Conservation (phyloP, 164 flowering plant species). For the Saururus chinensis region DNA sequence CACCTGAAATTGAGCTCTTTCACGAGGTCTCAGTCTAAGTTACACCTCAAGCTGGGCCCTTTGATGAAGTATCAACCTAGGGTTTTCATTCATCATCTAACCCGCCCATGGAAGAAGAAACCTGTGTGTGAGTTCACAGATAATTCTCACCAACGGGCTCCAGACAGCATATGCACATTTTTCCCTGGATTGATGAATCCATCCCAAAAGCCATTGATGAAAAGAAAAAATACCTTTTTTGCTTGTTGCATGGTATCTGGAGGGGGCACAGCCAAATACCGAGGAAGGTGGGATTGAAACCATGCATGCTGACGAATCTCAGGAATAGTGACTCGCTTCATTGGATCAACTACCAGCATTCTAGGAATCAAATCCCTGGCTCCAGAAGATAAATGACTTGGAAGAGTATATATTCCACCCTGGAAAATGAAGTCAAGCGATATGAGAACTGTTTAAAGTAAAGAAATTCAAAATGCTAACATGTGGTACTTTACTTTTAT, state of each 20-base stretch:
- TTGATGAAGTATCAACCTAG: no score
- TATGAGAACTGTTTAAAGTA: not conserved
- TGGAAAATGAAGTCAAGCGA: constrained; percentile 4
- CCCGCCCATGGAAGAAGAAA: no score
- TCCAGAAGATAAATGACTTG: constrained; percentile 34
- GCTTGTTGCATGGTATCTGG: constrained; percentile 32
- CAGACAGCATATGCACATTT: no score
- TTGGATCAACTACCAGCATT: constrained; percentile 37
- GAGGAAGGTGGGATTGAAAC: constrained; percentile 37
- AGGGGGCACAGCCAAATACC: constrained; percentile 32
- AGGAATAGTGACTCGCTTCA: constrained; percentile 34
- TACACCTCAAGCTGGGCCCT: no score
- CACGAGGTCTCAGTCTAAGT: no score
- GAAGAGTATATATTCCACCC: constrained; percentile 37
- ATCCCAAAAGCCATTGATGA: no score
- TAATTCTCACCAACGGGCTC: not conserved
- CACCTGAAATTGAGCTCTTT: no score
- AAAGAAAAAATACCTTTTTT: constrained; percentile 22
- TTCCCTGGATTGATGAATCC: not conserved
- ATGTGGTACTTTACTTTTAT: constrained; percentile 20
- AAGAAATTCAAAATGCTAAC: not conserved
- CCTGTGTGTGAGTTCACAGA: no score
- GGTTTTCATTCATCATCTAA: no score
- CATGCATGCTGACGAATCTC: constrained; percentile 32
- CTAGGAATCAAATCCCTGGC: constrained; percentile 41